Percentiles rank a stretch among this genome's conserved stretches.
These are phyloP conservation scores for Cryptococcus maquisensis DNA, from an alignment of 1,284 basidiomycete species.

Conservation along the genomic window DNA sequence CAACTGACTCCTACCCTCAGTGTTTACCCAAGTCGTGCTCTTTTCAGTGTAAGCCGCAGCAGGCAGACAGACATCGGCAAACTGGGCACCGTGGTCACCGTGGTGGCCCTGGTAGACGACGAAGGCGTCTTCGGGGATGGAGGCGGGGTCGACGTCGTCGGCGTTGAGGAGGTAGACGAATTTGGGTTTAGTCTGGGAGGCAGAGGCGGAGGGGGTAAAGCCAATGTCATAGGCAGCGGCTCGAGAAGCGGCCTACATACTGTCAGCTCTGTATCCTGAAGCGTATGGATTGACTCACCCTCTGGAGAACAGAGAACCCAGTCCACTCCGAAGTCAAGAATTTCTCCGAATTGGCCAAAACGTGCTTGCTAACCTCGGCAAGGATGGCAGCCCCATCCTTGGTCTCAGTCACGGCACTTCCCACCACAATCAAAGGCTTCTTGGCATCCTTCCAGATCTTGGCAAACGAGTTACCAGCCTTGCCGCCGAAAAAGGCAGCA, in stretches of 20 bases:
- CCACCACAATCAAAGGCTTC: conserved; percentile 90
- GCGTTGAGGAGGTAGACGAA: conserved; percentile 97
- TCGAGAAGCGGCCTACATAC: conserved; percentile 64
- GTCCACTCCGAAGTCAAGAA: conserved; percentile 91
- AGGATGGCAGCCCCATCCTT: conserved; percentile 77
- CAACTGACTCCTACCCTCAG: conserved; percentile 88
- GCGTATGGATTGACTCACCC: conserved; percentile 56
- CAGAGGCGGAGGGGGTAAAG: conserved; percentile 77
- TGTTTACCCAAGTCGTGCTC: conserved; percentile 90
- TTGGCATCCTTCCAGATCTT: conserved; percentile 86
- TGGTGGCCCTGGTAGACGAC: conserved; percentile 99
- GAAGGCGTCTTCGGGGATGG: conserved; percentile 91
- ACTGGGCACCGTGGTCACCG: conserved; percentile 92
- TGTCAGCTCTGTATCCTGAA: not conserved
- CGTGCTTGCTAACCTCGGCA: conserved; percentile 73
- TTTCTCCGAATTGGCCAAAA: conserved; percentile 68
- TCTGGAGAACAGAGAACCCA: conserved; percentile 88
- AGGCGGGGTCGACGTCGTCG: conserved; percentile 83
- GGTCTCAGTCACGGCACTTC: conserved; percentile 82
- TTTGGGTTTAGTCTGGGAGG: conserved; percentile 75
- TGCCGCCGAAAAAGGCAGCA: conserved; percentile 71
- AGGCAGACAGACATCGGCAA: conserved; percentile 93
- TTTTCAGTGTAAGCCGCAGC: conserved; percentile 97
- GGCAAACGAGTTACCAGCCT: conserved; percentile 62
- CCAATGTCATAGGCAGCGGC: conserved; percentile 95